Base-by-base conservation (phyloP, 1,284 basidiomycete species). In the Malassezia sp. region DNA sequence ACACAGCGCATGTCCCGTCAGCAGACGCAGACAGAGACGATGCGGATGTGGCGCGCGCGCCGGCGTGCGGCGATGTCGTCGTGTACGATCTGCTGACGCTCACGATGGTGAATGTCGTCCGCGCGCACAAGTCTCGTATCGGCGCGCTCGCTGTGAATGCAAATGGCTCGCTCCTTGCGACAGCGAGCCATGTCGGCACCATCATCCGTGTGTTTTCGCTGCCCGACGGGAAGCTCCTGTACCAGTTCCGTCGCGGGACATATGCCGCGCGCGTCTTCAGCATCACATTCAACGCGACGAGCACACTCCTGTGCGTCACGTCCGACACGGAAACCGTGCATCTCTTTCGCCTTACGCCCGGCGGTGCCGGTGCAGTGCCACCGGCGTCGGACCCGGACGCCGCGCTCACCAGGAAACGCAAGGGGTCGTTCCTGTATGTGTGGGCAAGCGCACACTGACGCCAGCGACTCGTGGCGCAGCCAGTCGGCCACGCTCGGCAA, bases 291-390 rank as follows among this genome's bases (percentile, higher is more conserved):
- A 97, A 97, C 65, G 72, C 80, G 2, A 80, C 86, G 28, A 81
- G 80, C 15, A 83, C 81, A 3, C 71, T 99, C 11, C 73, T 99
- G 12, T 87, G 86, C 2, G 90, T 95, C 6, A 85, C 82, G 61
- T 84, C 80, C 7, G 91, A 89, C 54, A 86, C 89, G 53, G 89
- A 89, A 57, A 99, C 91, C 7, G 89, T 99, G 27, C 93, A 99
- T 72, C 84, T 99, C 40, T 99, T 95, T 75, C 87, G 86, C 69
- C 75, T 97, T 4, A 50, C 42, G 42, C 9, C 27, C n/a, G 15
- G 21, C 37, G 38, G 11, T 5, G 23, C 12, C 5, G 12, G 12
- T 15, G 18, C n/a, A n/a, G n/a, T n/a, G n/a, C n/a, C n/a, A n/a
- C 9, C 17, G 15, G 11, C 24, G 20, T 7, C 24, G 6, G 42